Evolutionary conservation across 2,329 filamentous ascomycete genomes (phyloP).

Genomic region (Orbilia quercus): DNA sequence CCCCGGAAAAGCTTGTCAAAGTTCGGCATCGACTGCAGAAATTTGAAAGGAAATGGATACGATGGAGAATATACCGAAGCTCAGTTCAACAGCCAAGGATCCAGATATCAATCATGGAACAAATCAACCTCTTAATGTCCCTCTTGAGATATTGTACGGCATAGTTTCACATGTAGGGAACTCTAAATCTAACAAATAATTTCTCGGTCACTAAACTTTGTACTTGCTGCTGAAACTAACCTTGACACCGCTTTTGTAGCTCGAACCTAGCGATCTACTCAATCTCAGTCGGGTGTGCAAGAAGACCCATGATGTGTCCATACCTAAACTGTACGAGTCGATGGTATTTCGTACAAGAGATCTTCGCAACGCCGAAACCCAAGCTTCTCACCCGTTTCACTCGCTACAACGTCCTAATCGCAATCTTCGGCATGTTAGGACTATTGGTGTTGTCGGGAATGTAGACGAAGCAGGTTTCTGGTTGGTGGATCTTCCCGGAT

Average conservation of each 20-base stretch:
- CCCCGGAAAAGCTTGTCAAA: too few relatives aligned
- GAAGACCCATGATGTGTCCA: slow-evolving; percentile 1
- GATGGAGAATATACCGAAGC: not conserved
- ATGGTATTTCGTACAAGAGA: not conserved
- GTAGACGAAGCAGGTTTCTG: slow-evolving; percentile 4
- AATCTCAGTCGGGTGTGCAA: slow-evolving; percentile 3
- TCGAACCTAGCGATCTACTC: not conserved
- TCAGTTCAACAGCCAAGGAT: not conserved
- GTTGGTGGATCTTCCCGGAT: not conserved
- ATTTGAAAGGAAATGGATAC: slow-evolving; percentile 5
- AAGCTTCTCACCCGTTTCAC: not conserved
- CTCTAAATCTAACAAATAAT: not conserved
- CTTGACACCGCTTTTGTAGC: not conserved
- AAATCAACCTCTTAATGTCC: not conserved
- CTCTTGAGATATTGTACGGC: slow-evolving; percentile 19
- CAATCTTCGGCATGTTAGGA: slow-evolving; percentile 19
- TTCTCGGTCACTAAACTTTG: not conserved
- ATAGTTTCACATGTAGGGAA: slow-evolving; percentile 21
- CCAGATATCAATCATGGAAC: not conserved
- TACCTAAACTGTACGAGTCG: slow-evolving; percentile 12
- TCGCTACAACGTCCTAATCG: not conserved
- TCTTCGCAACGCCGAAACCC: not conserved
- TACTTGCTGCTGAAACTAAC: slow-evolving; percentile 2
- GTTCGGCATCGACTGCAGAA: too few relatives aligned
- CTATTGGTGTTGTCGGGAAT: slow-evolving; percentile 2